phyloP scores from a whole-genome alignment of 352 stramenopile genomes.

The Globisporangium barbulae region DNA sequence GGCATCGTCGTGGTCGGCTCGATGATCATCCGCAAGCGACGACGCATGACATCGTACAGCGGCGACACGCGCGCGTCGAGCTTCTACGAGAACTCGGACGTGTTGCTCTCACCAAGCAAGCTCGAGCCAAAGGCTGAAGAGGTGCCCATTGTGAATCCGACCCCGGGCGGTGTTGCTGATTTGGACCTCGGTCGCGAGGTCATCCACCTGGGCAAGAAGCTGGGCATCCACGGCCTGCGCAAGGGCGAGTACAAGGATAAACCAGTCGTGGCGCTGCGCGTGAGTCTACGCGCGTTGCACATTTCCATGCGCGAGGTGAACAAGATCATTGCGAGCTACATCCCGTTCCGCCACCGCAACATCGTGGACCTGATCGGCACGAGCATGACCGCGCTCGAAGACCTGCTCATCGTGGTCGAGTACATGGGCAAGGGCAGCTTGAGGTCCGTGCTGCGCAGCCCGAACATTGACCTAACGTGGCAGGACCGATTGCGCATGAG shows the following conservation, averaged over 20 bases:
- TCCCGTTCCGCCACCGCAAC: constrained; percentile 61
- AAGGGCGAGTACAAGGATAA: constrained; percentile 38
- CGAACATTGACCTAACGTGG: constrained; percentile 54
- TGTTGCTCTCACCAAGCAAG: constrained; percentile 18
- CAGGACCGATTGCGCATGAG: constrained; percentile 45
- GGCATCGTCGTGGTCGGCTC: constrained; percentile 14
- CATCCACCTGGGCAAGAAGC: constrained; percentile 45
- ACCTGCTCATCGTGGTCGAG: constrained; percentile 70
- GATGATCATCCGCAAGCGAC: constrained; percentile 9
- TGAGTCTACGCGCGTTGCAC: constrained; percentile 35
- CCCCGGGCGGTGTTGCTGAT: constrained; percentile 31
- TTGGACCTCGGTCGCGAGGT: constrained; percentile 50
- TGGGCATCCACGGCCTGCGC: constrained; percentile 51
- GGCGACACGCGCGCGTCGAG: constrained; percentile 16
- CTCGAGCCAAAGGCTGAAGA: constrained; percentile 12
- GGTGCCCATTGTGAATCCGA: background rate
- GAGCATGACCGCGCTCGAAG: constrained; percentile 48
- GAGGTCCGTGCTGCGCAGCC: constrained; percentile 43
- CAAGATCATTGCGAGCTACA: constrained; percentile 45
- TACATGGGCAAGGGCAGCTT: constrained; percentile 74
- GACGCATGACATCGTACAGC: constrained; percentile 3
- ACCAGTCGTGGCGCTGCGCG: constrained; percentile 54
- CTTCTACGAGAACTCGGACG: constrained; percentile 20
- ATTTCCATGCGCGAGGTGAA: constrained; percentile 44
- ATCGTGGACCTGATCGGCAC: constrained; percentile 66